Percentiles rank a stretch among this genome's conserved stretches.
phyloP scores from a whole-genome alignment of 768 basidiomycete genomes.

The Boletus huronensis region DNA sequence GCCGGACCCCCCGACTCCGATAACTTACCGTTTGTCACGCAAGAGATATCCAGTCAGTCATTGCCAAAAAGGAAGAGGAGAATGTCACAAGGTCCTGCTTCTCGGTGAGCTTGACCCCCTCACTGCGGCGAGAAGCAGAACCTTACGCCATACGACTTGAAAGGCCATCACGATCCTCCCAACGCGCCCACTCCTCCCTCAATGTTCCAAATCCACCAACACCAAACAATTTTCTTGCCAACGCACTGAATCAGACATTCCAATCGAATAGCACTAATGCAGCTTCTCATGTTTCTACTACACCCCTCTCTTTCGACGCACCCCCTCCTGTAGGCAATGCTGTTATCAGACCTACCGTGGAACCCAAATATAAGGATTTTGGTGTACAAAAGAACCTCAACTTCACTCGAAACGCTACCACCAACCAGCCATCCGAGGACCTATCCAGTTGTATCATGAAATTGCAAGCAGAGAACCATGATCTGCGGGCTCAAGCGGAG shows the following conservation, averaged over 20 bases:
- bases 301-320: conserved; percentile 1
- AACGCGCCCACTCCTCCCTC: neutral
- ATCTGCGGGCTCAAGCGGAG: conserved; percentile 10
- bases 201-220: neutral
- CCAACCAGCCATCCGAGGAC: conserved; percentile 1
- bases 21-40: neutral
- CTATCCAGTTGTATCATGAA: conserved; percentile 11
- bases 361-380: conserved; percentile 16
- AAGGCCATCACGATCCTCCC: conserved; percentile 16
- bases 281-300: conserved; percentile 6
- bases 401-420: conserved; percentile 18
- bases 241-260: conserved; percentile 29
- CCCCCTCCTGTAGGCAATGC: neutral
- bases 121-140: conserved; percentile 29
- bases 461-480: conserved; percentile 17
- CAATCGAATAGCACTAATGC: conserved; percentile 19
- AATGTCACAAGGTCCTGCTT: conserved; percentile 21
- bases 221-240: conserved; percentile 16
- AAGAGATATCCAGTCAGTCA: neutral
- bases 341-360: neutral
- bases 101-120: conserved; percentile 31
- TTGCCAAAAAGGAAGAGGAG: conserved; percentile 19
- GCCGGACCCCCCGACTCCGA: neutral
- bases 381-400: conserved; percentile 24
- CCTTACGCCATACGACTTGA: conserved; percentile 24